Conservation (phyloP, 2,329 filamentous ascomycete genomes). For the Albophoma yamanashiensis region DNA sequence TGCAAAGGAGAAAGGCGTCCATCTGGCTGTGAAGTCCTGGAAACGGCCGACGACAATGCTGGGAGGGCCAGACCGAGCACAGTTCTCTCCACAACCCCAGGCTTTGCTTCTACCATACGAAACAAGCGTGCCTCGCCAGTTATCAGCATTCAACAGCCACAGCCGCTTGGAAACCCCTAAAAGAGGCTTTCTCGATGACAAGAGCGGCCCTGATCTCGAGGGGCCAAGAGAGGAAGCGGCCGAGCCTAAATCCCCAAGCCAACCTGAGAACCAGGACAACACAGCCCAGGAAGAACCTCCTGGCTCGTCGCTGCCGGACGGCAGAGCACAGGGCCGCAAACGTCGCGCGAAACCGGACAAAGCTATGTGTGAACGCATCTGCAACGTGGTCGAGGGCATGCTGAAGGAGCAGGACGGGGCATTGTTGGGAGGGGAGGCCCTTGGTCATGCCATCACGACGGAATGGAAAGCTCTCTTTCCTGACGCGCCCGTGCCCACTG, state of each 20-base stretch:
- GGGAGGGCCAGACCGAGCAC: background rate
- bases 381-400: slow-evolving; percentile 15
- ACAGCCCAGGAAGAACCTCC: background rate
- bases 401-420: slow-evolving; percentile 28
- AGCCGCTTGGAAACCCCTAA: background rate
- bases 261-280: background rate
- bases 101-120: background rate
- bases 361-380: slow-evolving; percentile 8
- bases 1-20: too few species aligned
- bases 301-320: background rate
- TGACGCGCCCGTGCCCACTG: slow-evolving; percentile 27
- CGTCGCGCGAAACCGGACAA: background rate
- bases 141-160: background rate
- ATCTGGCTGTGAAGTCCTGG: background rate
- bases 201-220: background rate
- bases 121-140: background rate
- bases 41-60: background rate
- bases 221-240: background rate
- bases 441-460: slow-evolving; percentile 36
- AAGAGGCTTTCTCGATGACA: background rate
- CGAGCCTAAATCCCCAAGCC: background rate
- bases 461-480: slow-evolving; percentile 32
- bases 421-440: slow-evolving; percentile 37
- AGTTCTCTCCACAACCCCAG: background rate
- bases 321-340: background rate